These are phyloP conservation scores for Linnemannia zychae DNA, from an alignment of 192 early-diverging fungal genomes.

Conservation along the genomic window DNA sequence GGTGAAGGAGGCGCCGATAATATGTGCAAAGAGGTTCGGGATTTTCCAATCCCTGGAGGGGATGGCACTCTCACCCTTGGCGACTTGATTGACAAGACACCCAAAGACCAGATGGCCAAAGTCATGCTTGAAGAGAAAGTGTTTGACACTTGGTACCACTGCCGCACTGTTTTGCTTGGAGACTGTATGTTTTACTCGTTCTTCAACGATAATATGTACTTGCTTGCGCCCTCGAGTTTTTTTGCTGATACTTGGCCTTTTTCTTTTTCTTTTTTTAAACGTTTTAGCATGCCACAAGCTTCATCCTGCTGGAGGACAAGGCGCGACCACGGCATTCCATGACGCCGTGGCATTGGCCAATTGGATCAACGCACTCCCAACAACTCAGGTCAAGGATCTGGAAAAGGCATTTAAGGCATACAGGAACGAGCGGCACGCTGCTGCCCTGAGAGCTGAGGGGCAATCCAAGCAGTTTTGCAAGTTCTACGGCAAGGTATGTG, in stretches of 20 bases:
- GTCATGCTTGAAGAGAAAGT: conserved; percentile 42
- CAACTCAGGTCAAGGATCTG: neutral
- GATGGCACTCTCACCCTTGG: conserved; percentile 7
- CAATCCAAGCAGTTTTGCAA: conserved; percentile 3
- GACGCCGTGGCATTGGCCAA: conserved; percentile 13
- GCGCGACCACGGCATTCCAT: conserved; percentile 13
- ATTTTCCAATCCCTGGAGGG: conserved; percentile 19
- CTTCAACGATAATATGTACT: no score
- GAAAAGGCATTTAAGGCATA: conserved; percentile 7
- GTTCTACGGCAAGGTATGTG: neutral
- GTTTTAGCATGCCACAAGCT: neutral
- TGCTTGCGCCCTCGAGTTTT: no score
- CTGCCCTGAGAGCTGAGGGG: neutral
- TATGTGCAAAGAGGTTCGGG: conserved; percentile 27
- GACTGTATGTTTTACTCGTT: conserved; percentile 17
- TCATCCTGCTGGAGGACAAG: conserved; percentile 3
- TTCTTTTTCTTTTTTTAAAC: neutral
- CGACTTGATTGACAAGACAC: conserved; percentile 20
- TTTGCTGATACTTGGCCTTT: neutral
- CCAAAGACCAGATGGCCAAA: conserved; percentile 15
- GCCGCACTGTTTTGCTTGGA: conserved; percentile 20
- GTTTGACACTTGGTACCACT: conserved; percentile 33
- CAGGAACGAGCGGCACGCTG: neutral
- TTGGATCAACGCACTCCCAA: neutral
- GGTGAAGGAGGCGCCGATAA: neutral